Evolutionary conservation across 768 basidiomycete species (phyloP), one percentile per base, ranked within the genome.

Genomic region (Pulveroboletus sp.): DNA sequence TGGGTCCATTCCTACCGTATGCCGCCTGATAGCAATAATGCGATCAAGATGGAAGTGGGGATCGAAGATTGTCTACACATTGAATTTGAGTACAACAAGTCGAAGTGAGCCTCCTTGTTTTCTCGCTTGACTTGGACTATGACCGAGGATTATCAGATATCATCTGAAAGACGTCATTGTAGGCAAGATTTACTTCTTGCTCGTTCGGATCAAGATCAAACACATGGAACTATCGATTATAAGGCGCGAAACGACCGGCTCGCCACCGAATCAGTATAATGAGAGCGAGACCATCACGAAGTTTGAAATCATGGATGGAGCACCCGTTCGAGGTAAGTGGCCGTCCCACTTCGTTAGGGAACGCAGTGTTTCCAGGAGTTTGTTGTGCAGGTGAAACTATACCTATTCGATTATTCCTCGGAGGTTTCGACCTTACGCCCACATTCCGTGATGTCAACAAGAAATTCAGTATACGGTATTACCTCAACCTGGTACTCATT

Each of bases 21-120:
- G 91, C 96, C 95, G 9, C 93, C 95, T 49, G 96, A 98, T 69
- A 89, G 83, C 63, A 97, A 96, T 69, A 97, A 95, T 67, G 86
- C 91, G 37, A 98, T 98, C 73, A 97, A 95, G 77, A 98, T 99
- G 96, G 96, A 97, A 72, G 96, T 98, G 33, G 96, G 96, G 8
- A 99, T 99, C 52, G 96, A 98, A 67, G 96, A 98, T 64, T 98
- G 96, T 68, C 70, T 98, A 60, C 95, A 98, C 67, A 99, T 98
- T 60, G 96, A 97, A 66, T 98, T 97, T 57, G 96, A 98, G 73
- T 98, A 99, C 73, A 97, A 99, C 77, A 97, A 98, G 68, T 95
- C 94, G 49, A 98, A 99, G 95, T 91, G 51, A 56, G 88, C 75
- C 13, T 15, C 1, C 5, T 37, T 17, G 31, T 6, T 17, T 39